Evolutionary conservation across 208 protist genomes (phyloP).

Genomic region (Angomonas ambiguus): DNA sequence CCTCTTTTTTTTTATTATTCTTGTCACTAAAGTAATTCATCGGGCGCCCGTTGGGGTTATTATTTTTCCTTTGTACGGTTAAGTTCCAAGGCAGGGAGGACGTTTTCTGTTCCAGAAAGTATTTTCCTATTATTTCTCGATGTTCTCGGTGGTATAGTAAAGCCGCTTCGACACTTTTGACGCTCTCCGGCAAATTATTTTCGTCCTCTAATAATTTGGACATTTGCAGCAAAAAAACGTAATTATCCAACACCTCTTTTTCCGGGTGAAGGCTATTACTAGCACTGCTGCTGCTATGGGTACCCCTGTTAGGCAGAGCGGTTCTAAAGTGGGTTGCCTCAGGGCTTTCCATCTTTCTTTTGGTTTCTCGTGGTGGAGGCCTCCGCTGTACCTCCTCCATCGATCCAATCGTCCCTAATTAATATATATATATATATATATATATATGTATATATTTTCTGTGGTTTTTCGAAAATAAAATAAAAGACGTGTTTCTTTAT

Average conservation of each 20-base stretch:
- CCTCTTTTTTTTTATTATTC: neutral
- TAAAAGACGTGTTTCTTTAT: neutral
- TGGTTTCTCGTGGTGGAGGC: neutral
- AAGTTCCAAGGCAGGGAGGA: neutral
- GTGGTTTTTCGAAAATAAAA: neutral
- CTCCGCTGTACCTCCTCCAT: neutral
- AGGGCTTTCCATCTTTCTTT: neutral
- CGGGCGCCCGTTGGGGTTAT: neutral
- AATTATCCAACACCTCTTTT: constrained; percentile 15
- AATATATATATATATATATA: neutral
- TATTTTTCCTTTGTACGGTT: too few species aligned
- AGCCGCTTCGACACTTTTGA: constrained; percentile 71
- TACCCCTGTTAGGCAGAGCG: neutral
- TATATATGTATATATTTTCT: neutral
- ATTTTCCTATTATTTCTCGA: constrained; percentile 3
- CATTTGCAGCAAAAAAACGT: constrained; percentile 66
- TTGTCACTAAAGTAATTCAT: neutral
- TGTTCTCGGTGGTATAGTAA: constrained; percentile 55
- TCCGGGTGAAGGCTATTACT: neutral
- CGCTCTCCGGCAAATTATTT: constrained; percentile 66
- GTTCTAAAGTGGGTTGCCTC: too few species aligned
- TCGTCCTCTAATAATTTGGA: constrained; percentile 48
- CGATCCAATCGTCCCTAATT: too few species aligned
- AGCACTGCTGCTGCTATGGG: neutral
- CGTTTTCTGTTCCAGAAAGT: neutral